These are phyloP conservation scores for Fomitopsis serialis DNA, from an alignment of 768 basidiomycete genomes.

Conservation along the genomic window DNA sequence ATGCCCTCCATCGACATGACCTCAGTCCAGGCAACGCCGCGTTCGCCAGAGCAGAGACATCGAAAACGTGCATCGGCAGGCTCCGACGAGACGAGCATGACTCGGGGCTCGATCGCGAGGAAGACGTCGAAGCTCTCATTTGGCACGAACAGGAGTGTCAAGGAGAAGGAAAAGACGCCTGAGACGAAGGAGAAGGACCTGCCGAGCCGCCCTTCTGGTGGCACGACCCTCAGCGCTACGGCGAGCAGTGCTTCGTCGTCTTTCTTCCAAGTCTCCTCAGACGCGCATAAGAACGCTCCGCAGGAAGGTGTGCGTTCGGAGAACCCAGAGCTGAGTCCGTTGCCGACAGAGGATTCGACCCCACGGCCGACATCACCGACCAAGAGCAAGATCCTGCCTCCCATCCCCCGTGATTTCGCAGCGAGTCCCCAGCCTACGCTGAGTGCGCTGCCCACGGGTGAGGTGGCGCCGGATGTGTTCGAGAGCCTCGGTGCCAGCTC, in stretches of 20 bases:
- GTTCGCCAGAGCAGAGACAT: constrained; percentile 29
- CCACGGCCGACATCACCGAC: constrained; percentile 44
- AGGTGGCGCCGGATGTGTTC: constrained; percentile 62
- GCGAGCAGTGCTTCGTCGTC: constrained; percentile 77
- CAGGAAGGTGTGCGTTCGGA: constrained; percentile 29
- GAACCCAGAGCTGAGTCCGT: constrained; percentile 13
- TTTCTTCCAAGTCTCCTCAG: constrained; percentile 76
- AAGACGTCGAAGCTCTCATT: constrained; percentile 81
- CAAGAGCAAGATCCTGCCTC: constrained; percentile 66
- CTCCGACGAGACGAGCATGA: constrained; percentile 46
- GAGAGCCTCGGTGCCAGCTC: constrained; percentile 72
- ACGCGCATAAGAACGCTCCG: constrained; percentile 34
- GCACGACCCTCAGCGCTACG: constrained; percentile 52
- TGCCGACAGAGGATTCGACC: constrained; percentile 14
- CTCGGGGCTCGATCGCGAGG: constrained; percentile 55
- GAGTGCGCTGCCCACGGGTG: constrained; percentile 58
- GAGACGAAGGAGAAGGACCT: constrained; percentile 45
- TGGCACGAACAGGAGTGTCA: constrained; percentile 48
- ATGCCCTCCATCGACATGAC: constrained; percentile 89
- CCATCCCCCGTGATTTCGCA: constrained; percentile 72
- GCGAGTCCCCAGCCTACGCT: constrained; percentile 26
- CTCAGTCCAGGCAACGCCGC: constrained; percentile 48
- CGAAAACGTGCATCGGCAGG: constrained; percentile 41
- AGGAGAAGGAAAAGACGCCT: constrained; percentile 38
- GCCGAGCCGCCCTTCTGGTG: constrained; percentile 37